phyloP scores from a whole-genome alignment of 441 rosid species.

The Kokia cookei region DNA sequence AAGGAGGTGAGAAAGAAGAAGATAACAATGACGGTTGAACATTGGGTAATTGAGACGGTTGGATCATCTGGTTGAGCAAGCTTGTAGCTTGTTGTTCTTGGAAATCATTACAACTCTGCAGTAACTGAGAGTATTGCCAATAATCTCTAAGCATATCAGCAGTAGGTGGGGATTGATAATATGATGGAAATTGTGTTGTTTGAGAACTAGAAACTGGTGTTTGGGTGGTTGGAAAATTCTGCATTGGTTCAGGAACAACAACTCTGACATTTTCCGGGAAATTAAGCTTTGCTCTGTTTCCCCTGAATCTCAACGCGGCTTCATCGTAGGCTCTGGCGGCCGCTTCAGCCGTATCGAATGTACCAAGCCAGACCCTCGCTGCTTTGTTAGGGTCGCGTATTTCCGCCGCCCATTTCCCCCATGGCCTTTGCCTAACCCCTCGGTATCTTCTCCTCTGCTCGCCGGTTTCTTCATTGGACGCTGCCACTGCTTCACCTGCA shows the following conservation, averaged over 20 bases:
- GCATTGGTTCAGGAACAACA: constrained; percentile 23
- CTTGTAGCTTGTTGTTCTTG: constrained; percentile 11
- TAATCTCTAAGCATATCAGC: constrained; percentile 27
- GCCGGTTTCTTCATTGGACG: constrained; percentile 25
- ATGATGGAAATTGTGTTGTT: constrained; percentile 4
- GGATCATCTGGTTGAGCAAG: constrained; percentile 25
- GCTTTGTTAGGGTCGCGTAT: constrained; percentile 78
- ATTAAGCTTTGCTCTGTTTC: constrained; percentile 66
- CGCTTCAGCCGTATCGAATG: constrained; percentile 76
- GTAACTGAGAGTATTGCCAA: constrained; percentile 33
- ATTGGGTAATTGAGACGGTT: constrained; percentile 5
- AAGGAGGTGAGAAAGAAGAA: constrained; percentile 12
- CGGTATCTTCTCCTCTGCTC: constrained; percentile 57
- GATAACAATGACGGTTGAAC: not conserved
- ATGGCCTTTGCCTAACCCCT: constrained; percentile 84
- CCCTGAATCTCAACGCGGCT: constrained; percentile 78
- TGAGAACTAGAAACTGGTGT: constrained; percentile 5
- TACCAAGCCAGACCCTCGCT: constrained; percentile 84
- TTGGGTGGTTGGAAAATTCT: constrained; percentile 17
- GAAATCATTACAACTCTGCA: constrained; percentile 25
- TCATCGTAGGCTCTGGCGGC: constrained; percentile 87
- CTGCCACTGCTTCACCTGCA: constrained; percentile 8
- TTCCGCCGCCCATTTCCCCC: constrained; percentile 89
- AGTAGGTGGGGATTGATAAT: not conserved
- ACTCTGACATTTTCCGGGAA: constrained; percentile 57